Conservation (phyloP, 140 eudicot genomes). For the Stevia rebaudiana region DNA sequence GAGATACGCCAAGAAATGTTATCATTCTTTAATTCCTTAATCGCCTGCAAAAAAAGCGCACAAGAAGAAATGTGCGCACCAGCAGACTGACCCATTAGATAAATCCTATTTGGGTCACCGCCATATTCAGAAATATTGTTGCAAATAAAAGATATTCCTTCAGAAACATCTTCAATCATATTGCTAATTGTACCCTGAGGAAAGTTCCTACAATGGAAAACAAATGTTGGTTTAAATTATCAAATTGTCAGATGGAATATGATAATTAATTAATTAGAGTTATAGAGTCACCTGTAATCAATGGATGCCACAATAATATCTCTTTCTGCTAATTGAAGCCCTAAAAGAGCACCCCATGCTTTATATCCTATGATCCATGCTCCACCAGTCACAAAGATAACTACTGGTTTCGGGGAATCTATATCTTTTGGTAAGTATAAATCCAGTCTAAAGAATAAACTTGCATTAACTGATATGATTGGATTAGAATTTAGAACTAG, state of each 20-base stretch:
- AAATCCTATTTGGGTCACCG: constrained; percentile 78
- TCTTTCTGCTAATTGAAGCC: constrained; percentile 75
- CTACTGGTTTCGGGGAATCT: constrained; percentile 65
- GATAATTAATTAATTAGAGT: not conserved
- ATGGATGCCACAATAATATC: constrained; percentile 84
- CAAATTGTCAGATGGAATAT: not conserved
- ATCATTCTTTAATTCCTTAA: constrained; percentile 54
- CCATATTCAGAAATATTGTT: constrained; percentile 49
- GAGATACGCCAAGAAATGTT: constrained; percentile 62
- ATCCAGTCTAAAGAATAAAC: constrained; percentile 56
- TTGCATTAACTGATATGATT: not conserved
- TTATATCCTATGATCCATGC: constrained; percentile 99
- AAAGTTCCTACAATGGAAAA: constrained; percentile 56
- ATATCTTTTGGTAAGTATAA: constrained; percentile 54
- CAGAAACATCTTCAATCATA: constrained; percentile 72
- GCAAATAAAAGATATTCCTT: constrained; percentile 67
- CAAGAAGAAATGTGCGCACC: constrained; percentile 85
- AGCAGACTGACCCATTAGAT: constrained; percentile 84
- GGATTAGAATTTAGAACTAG: not conserved
- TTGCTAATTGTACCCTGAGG: constrained; percentile 87
- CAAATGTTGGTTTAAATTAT: not conserved
- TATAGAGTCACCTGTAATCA: constrained; percentile 64
- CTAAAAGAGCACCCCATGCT: constrained; percentile 95
- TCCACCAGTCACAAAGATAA: constrained; percentile 91
- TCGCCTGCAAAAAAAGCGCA: constrained; percentile 76